Evolutionary conservation across 2,329 filamentous ascomycete species (phyloP).

Genomic region (Thielaviopsis musarum): DNA sequence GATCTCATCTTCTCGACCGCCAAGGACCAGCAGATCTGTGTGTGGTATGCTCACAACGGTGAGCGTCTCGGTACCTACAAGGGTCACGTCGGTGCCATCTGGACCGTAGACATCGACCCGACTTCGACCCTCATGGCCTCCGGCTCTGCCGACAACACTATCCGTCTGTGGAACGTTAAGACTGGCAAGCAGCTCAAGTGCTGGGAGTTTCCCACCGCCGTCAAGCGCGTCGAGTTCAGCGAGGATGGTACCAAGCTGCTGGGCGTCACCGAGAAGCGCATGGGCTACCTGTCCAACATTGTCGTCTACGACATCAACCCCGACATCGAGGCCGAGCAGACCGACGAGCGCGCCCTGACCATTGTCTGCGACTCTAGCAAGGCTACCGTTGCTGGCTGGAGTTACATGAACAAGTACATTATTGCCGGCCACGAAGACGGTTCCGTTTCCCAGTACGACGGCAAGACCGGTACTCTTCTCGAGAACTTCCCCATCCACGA

Average conservation of each 20-base stretch:
- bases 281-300: slow-evolving; percentile 89
- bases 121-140: slow-evolving; percentile 83
- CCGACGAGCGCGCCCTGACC: slow-evolving; percentile 61
- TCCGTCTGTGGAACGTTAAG: slow-evolving; percentile 92
- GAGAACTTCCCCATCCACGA: slow-evolving; percentile 71
- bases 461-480: slow-evolving; percentile 73
- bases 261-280: slow-evolving; percentile 95
- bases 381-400: slow-evolving; percentile 94
- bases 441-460: slow-evolving; percentile 78
- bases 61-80: slow-evolving; percentile 93
- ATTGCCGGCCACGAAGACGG: slow-evolving; percentile 96
- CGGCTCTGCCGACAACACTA: slow-evolving; percentile 94
- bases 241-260: slow-evolving; percentile 82
- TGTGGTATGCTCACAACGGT: slow-evolving; percentile 94
- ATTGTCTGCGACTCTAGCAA: slow-evolving; percentile 95
- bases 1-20: slow-evolving; percentile 91
- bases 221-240: slow-evolving; percentile 96
- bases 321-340: slow-evolving; percentile 70
- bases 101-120: slow-evolving; percentile 94
- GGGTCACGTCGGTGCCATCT: slow-evolving; percentile 94
- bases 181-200: slow-evolving; percentile 85
- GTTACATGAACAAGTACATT: slow-evolving; percentile 87
- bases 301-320: slow-evolving; percentile 79
- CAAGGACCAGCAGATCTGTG: slow-evolving; percentile 94
- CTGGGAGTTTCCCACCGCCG: slow-evolving; percentile 93